Evolutionary conservation across 768 basidiomycete genomes (phyloP), one percentile per base, ranked within the genome.

Genomic region (Nidula microcarpa): DNA sequence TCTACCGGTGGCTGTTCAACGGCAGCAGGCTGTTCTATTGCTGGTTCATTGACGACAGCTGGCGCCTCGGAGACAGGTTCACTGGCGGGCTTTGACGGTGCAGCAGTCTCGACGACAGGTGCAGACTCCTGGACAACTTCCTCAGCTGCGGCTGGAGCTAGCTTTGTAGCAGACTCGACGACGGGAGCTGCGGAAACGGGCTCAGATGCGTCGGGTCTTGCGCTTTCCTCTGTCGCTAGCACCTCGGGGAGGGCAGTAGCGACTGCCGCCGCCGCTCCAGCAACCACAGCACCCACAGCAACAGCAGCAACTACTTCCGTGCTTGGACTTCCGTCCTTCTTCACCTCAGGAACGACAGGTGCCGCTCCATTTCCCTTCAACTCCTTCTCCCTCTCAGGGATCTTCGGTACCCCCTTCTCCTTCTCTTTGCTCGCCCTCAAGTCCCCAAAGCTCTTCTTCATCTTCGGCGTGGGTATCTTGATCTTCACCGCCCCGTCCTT

Each of bases 281-380:
- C 59, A 54, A 50, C 64, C 50, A 59, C 55, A 18, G 51, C 63
- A 50, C 57, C 61, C 43, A 62, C 62, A 13, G 58, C 59, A 48
- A 52, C 59, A 45, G 57, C 59, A 33, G 53, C 56, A 37, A 48
- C 56, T 47, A 49, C 53, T 18, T 55, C 56, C 32, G 56, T 30
- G 23, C 23, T 30, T 4, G 23, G 23, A 30, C 23, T 30, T 30
- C 4, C 23, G 23, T 30, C 23, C 23, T 30, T 30, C 23, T 30
- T 30, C 23, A 30, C 23, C 23, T 30, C 23, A 30, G 23, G 23
- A 30, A 3, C 23, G 23, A 30, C 23, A 30, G 23, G 23, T 4
- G 23, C 23, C 23, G 23, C 23, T 30, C 23, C 23, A 30, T 30
- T 30, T 30, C 2, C 23, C 23, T 30, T 30, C 23, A 30, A 30